Evolutionary conservation across 352 stramenopile genomes (phyloP), one percentile per base, ranked within the genome.

Genomic region (Globisporangium paddicum): DNA sequence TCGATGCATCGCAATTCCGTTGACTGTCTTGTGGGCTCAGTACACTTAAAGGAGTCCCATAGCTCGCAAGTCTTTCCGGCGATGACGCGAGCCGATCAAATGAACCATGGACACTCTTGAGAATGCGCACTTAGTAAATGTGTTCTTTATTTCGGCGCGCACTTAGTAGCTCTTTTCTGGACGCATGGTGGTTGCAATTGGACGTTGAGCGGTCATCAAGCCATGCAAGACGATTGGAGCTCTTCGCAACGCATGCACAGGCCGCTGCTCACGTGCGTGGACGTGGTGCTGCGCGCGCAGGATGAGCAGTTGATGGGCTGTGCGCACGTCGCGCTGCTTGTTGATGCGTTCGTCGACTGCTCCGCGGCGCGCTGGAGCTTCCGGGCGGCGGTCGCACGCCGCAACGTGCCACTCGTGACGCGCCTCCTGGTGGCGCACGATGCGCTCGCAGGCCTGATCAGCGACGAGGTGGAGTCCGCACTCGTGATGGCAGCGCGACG

Each of bases 331-430:
- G 45, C 45, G 8, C 7, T 18, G 42, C 44, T 62, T 16, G 54
- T 62, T n/a, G 56, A 62, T 37, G 23, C 30, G 9, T 62, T 49
- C 26, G 47, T 55, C 23, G 56, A 62, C 42, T 28, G 21, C 10
- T 62, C 56, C 0, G 34, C 55, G 0, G 23, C 26, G 21, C 34
- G 18, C 56, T 55, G 45, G 56, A 46, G 32, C 18, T 19, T 62
- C 19, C n/a, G 23, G 10, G 18, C 18, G 16, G 56, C 56, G 13
- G 45, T 49, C 56, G 56, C 23, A 23, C 23, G 21, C 7, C 21
- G 37, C 34, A n/a, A 55, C 14, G 32, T 62, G 32, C 34, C 23
- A 10, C 45, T 62, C 2, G 23, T 62, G 32, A 38, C n/a, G 54
- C 54, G 54, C 14, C 28, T 60, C 54, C 26, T 60, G 16, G n/a